Percentiles rank a stretch among this genome's conserved stretches.
Evolutionary conservation across 2,329 filamentous ascomycete genomes (phyloP).

Genomic region (Aspergillus fijiensis): DNA sequence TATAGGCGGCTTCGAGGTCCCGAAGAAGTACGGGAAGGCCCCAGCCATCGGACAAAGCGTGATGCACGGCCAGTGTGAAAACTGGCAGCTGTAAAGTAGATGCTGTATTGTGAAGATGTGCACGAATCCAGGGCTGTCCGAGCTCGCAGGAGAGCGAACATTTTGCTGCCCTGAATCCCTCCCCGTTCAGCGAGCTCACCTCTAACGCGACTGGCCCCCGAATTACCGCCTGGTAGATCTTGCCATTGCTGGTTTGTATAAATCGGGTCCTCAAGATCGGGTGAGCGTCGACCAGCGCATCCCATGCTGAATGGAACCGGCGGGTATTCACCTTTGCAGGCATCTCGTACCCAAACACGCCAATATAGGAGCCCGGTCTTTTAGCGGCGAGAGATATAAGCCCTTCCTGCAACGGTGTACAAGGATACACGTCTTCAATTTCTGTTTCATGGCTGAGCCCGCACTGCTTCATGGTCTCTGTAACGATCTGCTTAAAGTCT

Average conservation of each 20-base stretch:
- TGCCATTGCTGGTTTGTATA: background rate
- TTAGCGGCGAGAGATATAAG: slow-evolving; percentile 25
- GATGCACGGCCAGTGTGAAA: background rate
- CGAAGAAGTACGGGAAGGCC: background rate
- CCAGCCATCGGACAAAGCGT: background rate
- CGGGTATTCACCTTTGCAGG: slow-evolving; percentile 10
- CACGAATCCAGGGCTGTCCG: background rate
- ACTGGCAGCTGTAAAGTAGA: background rate
- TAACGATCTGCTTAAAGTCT: background rate
- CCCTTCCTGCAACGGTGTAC: slow-evolving; percentile 27
- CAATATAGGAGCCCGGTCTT: slow-evolving; percentile 5
- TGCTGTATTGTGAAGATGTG: background rate
- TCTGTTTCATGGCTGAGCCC: background rate
- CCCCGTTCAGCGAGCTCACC: background rate
- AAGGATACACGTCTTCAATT: slow-evolving; percentile 25
- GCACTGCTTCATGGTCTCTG: background rate
- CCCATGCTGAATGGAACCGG: slow-evolving; percentile 14
- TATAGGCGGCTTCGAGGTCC: background rate
- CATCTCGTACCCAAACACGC: slow-evolving; percentile 9
- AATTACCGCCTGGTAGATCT: slow-evolving; percentile 6
- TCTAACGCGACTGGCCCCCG: background rate
- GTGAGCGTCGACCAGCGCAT: slow-evolving; percentile 16
- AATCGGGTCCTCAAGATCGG: slow-evolving; percentile 10
- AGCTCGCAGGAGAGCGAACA: background rate
- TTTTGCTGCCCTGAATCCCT: background rate